Evolutionary conservation across 2,329 filamentous ascomycete species (phyloP).

Genomic region (Diaporthe citrichinensis): DNA sequence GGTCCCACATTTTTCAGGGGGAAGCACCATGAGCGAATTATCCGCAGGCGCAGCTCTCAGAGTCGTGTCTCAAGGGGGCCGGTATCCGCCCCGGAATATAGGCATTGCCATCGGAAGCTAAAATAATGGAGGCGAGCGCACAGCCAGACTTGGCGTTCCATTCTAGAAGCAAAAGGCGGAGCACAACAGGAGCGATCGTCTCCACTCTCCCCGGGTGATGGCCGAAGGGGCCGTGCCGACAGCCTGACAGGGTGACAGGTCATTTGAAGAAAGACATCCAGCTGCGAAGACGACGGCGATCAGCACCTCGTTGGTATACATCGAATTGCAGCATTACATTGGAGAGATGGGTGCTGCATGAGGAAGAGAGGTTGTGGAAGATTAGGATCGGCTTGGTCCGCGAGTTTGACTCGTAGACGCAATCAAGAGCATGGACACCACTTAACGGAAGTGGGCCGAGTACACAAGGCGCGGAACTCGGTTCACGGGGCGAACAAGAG

Average conservation of each 20-base stretch:
- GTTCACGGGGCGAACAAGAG: background rate
- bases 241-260: background rate
- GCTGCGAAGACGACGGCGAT: background rate
- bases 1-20: background rate
- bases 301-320: background rate
- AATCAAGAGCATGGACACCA: background rate
- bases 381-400: too few species aligned
- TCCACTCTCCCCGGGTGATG: conserved; percentile 4
- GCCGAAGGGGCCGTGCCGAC: conserved; percentile 19
- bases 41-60: background rate
- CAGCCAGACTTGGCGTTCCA: conserved; percentile 10
- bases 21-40: conserved; percentile 4
- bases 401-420: background rate
- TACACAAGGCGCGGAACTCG: background rate
- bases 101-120: conserved; percentile 6
- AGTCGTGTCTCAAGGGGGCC: background rate
- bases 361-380: background rate
- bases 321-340: background rate
- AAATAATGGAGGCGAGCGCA: background rate
- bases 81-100: conserved; percentile 11
- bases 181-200: background rate
- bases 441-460: background rate
- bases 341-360: background rate
- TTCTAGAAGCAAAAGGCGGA: background rate
- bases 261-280: background rate